Conservation (phyloP, 2,329 filamentous ascomycete species). For the Tolypocladium endophyticum region DNA sequence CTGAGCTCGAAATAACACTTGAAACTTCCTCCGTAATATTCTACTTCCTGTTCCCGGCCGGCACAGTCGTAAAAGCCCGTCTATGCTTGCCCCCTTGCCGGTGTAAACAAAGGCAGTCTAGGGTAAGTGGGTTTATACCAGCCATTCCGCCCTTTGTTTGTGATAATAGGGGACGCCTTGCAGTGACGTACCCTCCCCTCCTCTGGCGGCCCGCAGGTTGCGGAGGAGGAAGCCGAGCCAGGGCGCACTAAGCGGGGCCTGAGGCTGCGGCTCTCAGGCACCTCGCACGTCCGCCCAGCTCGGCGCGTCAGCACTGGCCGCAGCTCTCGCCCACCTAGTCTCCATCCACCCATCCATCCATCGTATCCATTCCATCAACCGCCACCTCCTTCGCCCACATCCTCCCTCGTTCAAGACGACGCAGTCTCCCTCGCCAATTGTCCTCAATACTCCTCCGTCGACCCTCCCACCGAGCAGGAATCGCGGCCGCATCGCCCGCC, state of each 20-base stretch:
- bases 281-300: neutral
- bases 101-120: no score
- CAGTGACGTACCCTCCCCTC: neutral
- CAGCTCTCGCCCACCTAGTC: neutral
- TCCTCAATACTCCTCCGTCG: neutral
- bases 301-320: neutral
- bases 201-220: neutral
- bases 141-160: no score
- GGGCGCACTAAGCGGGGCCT: neutral
- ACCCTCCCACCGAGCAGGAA: neutral
- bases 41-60: no score
- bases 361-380: neutral
- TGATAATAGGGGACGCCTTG: no score
- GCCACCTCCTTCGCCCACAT: neutral
- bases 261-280: neutral
- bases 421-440: neutral
- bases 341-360: neutral
- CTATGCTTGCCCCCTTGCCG: no score
- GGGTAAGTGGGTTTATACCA: no score
- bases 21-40: no score
- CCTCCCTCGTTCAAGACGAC: neutral
- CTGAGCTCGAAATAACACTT: no score
- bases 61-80: no score
- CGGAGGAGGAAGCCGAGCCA: neutral
- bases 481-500: neutral